Percentiles rank a stretch among this genome's conserved stretches.
Conservation (phyloP, 306 rosid species). For the Mucuna pruriens region DNA sequence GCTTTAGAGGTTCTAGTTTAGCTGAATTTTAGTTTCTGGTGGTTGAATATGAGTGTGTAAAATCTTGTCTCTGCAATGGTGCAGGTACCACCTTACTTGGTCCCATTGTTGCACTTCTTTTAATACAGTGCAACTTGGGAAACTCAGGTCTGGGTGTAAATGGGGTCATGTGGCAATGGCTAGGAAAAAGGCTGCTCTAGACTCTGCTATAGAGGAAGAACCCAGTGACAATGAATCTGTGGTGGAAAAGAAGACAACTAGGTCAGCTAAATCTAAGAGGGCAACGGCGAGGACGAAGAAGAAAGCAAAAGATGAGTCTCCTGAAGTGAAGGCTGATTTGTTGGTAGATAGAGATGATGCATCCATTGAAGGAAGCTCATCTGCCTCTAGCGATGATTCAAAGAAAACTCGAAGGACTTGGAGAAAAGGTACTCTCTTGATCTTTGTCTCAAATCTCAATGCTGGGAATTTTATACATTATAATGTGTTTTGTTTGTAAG, state of each 20-base stretch:
- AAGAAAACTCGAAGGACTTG: constrained; percentile 59
- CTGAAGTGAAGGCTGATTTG: constrained; percentile 45
- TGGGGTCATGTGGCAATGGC: constrained; percentile 64
- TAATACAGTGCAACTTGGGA: constrained; percentile 55
- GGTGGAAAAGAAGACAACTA: constrained; percentile 60
- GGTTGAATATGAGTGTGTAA: constrained; percentile 36
- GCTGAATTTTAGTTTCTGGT: constrained; percentile 25
- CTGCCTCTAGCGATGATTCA: constrained; percentile 50
- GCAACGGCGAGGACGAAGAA: constrained; percentile 46
- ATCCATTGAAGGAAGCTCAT: constrained; percentile 48
- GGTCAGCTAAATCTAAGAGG: constrained; percentile 57
- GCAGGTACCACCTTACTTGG: constrained; percentile 66
- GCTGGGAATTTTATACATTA: constrained; percentile 20
- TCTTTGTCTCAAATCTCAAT: constrained; percentile 13
- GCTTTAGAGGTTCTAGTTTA: neutral
- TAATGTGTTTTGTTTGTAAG: constrained; percentile 26
- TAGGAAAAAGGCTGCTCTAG: constrained; percentile 64
- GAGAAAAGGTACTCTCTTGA: constrained; percentile 60
- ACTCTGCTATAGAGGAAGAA: constrained; percentile 52
- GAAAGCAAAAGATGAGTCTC: constrained; percentile 48
- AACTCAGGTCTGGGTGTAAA: constrained; percentile 52
- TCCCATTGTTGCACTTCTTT: constrained; percentile 40
- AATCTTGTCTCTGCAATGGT: constrained; percentile 34
- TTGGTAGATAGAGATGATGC: constrained; percentile 46
- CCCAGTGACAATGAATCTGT: constrained; percentile 60